phyloP scores from a whole-genome alignment of 768 basidiomycete genomes.

The Xerocomellus intermedius region DNA sequence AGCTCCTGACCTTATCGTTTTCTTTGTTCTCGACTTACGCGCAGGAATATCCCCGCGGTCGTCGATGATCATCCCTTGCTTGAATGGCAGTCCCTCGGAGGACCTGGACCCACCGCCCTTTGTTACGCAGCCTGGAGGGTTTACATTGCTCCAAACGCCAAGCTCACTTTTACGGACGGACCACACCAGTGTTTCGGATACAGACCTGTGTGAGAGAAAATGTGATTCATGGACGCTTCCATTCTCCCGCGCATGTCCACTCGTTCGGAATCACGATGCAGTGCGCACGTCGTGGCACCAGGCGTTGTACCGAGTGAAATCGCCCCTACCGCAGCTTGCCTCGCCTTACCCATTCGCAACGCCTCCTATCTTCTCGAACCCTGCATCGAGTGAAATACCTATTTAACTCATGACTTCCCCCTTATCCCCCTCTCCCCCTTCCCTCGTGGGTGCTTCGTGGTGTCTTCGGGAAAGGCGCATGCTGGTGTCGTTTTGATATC shows the following conservation, averaged over 20 bases:
- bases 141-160: background rate
- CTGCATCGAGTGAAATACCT: conserved; percentile 6
- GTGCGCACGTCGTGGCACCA: conserved; percentile 8
- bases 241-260: conserved; percentile 9
- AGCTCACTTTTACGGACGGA: conserved; percentile 4
- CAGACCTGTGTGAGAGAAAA: background rate
- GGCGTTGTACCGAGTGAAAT: background rate
- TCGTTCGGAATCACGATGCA: conserved; percentile 13
- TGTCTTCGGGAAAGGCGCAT: background rate
- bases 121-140: background rate
- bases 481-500: conserved; percentile 9
- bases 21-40: background rate
- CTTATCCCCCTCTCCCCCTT: background rate
- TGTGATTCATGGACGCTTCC: conserved; percentile 11
- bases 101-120: background rate
- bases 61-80: background rate
- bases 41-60: background rate
- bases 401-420: conserved; percentile 10
- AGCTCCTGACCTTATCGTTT: background rate
- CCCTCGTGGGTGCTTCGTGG: conserved; percentile 15
- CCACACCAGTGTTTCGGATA: background rate
- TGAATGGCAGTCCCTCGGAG: background rate
- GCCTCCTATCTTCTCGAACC: conserved; percentile 7
- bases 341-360: conserved; percentile 7
- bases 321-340: conserved; percentile 18